These are phyloP conservation scores for Carex parvula DNA, from an alignment of 176 grass and related monocot species.

Conservation along the genomic window DNA sequence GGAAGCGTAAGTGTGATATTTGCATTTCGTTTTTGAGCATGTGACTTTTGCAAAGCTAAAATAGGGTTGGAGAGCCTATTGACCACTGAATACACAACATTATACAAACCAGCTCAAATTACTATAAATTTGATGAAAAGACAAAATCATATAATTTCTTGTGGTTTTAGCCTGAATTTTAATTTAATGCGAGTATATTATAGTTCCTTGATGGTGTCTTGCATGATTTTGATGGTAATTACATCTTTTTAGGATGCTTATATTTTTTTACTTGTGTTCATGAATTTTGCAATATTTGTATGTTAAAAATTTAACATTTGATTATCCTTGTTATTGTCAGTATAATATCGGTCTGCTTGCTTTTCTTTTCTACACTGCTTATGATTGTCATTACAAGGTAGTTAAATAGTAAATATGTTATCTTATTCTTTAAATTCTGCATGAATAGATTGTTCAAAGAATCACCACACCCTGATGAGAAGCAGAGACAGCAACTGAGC, in stretches of 20 bases:
- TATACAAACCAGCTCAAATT: background rate
- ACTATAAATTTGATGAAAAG: background rate
- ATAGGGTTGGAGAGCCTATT: background rate
- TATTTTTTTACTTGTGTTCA: background rate
- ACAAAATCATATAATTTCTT: background rate
- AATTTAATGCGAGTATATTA: background rate
- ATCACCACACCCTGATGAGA: constrained; percentile 88
- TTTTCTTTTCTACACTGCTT: background rate
- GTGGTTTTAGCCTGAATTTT: background rate
- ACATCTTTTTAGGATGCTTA: background rate
- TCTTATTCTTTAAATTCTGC: background rate
- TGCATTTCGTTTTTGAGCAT: background rate
- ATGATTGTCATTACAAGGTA: background rate
- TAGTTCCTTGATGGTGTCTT: background rate
- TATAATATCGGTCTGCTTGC: background rate
- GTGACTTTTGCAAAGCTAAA: background rate
- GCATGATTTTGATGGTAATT: background rate
- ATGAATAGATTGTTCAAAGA: constrained; percentile 63
- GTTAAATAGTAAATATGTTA: background rate
- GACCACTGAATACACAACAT: background rate
- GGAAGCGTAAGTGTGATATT: constrained; percentile 61
- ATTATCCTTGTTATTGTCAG: background rate
- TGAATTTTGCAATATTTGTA: background rate
- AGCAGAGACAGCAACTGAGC: constrained; percentile 65
- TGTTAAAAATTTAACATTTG: background rate